phyloP scores from a whole-genome alignment of 2,329 filamentous ascomycete species.

The Fusarium verticillioides region DNA sequence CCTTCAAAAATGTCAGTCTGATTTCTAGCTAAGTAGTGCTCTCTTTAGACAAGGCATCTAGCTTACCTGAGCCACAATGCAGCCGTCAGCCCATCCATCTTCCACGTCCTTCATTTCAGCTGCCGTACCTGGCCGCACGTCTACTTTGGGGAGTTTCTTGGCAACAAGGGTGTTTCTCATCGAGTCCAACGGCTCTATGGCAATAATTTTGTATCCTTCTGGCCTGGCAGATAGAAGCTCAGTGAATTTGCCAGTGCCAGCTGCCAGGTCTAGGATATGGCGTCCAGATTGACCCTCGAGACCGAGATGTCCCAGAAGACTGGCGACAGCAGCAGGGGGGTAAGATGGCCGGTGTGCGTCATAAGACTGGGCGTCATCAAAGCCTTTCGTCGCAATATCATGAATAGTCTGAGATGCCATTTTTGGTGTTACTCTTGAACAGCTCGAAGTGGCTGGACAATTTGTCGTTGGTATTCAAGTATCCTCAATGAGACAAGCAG shows the following conservation, averaged over 20 bases:
- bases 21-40: background rate
- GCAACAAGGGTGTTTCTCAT: constrained; percentile 71
- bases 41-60: background rate
- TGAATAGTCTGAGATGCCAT: constrained; percentile 57
- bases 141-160: constrained; percentile 68
- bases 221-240: constrained; percentile 67
- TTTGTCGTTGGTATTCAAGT: background rate
- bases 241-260: constrained; percentile 78
- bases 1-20: constrained; percentile 47
- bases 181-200: constrained; percentile 71
- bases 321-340: constrained; percentile 65
- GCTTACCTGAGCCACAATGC: constrained; percentile 75
- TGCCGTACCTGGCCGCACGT: constrained; percentile 67
- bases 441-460: constrained; percentile 6
- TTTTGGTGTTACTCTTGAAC: background rate
- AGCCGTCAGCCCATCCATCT: constrained; percentile 69
- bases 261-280: constrained; percentile 71
- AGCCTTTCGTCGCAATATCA: constrained; percentile 65
- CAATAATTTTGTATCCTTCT: constrained; percentile 69
- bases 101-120: constrained; percentile 65
- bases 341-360: constrained; percentile 77
- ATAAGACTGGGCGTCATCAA: constrained; percentile 72
- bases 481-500: background rate
- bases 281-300: constrained; percentile 59
- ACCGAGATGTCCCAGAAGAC: constrained; percentile 66